Base-by-base conservation (phyloP, 2,329 filamentous ascomycete genomes). In the Arthroderma uncinatum region DNA sequence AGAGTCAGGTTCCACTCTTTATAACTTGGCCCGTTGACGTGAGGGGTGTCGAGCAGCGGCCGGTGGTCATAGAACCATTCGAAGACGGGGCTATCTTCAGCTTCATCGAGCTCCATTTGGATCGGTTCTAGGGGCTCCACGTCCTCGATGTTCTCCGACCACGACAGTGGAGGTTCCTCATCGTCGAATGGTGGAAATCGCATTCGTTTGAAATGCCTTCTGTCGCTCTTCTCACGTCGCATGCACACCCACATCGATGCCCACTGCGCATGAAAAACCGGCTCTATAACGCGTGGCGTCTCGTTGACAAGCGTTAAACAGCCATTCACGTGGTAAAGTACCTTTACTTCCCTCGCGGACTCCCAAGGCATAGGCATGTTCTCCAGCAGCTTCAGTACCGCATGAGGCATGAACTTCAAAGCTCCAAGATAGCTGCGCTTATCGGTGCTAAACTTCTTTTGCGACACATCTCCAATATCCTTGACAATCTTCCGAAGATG, bases 291-390 rank as follows among this genome's bases (percentile, higher is more conserved):
- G 65, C 94, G 83, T 12, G 94, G 93, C 5, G 86, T 89, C 76
- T 98, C 93, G 71, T 98, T 98, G 66, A 98, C 94, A 57, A 98
- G 76, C 1, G 93, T 98, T 73, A 98, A 74, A 68, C 94, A 98
- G 30, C 93, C 93, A 67, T 98, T 98, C 66, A 97, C 91, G 69
- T 98, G 93, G 71, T 98, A 98, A 10, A 98, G 79, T 28, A 98
- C 93, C 75, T 97, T 97, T 61, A 98, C 94, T 68, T 98, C 93
- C 61, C 91, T 83, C 25, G 89, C 84, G 58, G 90, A 93, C 75
- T 98, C 93, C 93, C 93, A 98, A 0, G 93, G 93, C 93, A 98
- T 98, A 2, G 93, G 93, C 93, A 98, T 98, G 67, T 98, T 98
- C 76, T 98, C 93, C 57, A 98, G 74, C 23, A 98, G 80, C 77